These are phyloP conservation scores for Emergomyces orientalis DNA, from an alignment of 2,329 filamentous ascomycete species.

Conservation along the genomic window DNA sequence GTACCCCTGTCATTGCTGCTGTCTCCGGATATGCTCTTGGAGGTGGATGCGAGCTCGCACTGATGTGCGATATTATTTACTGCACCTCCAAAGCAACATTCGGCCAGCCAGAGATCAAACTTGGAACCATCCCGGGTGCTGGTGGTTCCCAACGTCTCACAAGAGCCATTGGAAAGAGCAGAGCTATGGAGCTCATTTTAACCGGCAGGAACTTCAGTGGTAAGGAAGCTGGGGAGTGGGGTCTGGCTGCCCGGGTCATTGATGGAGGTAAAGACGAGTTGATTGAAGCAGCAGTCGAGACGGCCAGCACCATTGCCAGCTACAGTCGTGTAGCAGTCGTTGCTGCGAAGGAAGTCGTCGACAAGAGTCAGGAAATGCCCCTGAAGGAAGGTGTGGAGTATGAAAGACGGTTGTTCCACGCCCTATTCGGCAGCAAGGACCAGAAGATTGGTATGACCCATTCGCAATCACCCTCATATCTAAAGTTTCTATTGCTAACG, in stretches of 20 bases:
- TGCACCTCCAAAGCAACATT: constrained; percentile 79
- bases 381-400: constrained; percentile 88
- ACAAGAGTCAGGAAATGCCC: constrained; percentile 90
- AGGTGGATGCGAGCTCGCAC: constrained; percentile 88
- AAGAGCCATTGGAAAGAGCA: constrained; percentile 69
- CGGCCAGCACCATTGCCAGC: constrained; percentile 79
- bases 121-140: constrained; percentile 84
- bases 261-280: constrained; percentile 65
- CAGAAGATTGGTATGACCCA: constrained; percentile 72
- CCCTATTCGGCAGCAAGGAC: constrained; percentile 84
- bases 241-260: constrained; percentile 75
- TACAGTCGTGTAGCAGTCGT: constrained; percentile 81
- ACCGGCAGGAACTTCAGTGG: constrained; percentile 79
- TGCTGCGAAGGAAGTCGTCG: constrained; percentile 95
- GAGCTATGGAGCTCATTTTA: constrained; percentile 84
- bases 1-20: constrained; percentile 89
- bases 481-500: background rate
- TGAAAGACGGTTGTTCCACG: constrained; percentile 87
- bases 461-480: background rate
- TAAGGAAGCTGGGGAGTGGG: constrained; percentile 79
- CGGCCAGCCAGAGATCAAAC: constrained; percentile 93
- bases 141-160: constrained; percentile 87
- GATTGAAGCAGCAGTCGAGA: constrained; percentile 69
- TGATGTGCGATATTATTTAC: constrained; percentile 97
- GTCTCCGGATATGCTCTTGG: constrained; percentile 92